Conservation (phyloP, 345 rosid species). For the Garcia nutans region DNA sequence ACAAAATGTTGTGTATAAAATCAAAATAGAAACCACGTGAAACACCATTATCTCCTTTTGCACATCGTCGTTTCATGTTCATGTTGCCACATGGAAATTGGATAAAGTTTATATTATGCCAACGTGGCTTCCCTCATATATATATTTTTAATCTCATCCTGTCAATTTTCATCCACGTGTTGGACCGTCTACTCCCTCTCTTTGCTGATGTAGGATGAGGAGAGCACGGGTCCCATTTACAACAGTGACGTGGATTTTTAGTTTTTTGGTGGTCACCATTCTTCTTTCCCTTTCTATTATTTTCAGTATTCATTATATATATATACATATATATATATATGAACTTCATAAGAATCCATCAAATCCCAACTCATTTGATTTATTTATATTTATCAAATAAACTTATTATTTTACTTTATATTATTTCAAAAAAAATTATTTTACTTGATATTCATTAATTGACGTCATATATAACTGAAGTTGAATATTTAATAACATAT, state of each 20-base stretch:
- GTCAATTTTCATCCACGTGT: conserved; percentile 21
- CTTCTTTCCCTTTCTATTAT: no score
- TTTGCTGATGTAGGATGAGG: not conserved
- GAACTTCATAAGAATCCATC: no score
- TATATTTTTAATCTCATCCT: not conserved
- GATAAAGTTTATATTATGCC: conserved; percentile 17
- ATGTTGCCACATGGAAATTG: conserved; percentile 18
- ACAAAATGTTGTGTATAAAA: no score
- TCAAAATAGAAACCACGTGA: conserved; percentile 10
- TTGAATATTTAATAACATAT: no score
- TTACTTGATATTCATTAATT: no score
- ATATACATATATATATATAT: no score
- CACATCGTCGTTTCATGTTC: not conserved
- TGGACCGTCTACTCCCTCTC: not conserved
- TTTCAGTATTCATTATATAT: no score
- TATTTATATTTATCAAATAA: no score
- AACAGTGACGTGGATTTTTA: not conserved
- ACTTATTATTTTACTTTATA: no score
- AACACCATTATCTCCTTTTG: not conserved
- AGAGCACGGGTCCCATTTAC: not conserved
- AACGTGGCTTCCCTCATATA: not conserved
- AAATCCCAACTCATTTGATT: no score
- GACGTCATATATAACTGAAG: no score
- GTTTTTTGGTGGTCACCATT: not conserved
- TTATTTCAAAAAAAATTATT: no score